Percentiles rank a stretch among this genome's conserved stretches.
These are phyloP conservation scores for Dioscorea zingiberensis DNA, from an alignment of 106 monocot species.

Conservation along the genomic window DNA sequence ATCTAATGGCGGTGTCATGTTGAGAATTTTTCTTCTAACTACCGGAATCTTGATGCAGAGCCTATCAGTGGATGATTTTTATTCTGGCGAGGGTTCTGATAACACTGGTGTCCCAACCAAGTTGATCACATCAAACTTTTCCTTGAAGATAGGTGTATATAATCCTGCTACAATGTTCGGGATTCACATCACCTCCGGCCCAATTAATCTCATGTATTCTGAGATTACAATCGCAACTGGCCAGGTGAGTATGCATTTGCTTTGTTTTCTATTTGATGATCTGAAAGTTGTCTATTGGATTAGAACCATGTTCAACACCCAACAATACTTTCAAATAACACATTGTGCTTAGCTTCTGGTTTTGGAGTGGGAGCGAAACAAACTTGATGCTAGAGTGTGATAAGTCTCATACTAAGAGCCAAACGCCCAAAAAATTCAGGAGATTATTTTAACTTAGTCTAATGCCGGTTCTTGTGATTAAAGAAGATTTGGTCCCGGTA, in stretches of 20 bases:
- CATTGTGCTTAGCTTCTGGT: too few species aligned
- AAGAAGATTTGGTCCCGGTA: too few species aligned
- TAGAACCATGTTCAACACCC: neutral
- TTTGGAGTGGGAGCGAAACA: too few species aligned
- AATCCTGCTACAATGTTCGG: slow-evolving; percentile 89
- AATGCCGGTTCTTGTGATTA: too few species aligned
- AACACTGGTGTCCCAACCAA: slow-evolving; percentile 84
- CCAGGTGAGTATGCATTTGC: slow-evolving; percentile 30
- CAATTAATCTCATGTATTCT: slow-evolving; percentile 59
- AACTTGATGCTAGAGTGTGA: too few species aligned
- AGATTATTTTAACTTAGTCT: too few species aligned
- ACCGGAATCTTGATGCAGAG: slow-evolving; percentile 39
- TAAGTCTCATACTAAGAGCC: too few species aligned
- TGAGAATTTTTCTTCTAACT: neutral
- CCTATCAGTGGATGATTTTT: slow-evolving; percentile 58
- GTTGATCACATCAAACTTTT: slow-evolving; percentile 76
- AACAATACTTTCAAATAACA: neutral
- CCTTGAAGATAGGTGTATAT: slow-evolving; percentile 63
- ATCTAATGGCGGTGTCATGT: too few species aligned
- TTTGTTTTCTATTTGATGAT: neutral
- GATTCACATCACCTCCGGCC: slow-evolving; percentile 72
- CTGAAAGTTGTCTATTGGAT: neutral
- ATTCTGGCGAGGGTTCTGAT: slow-evolving; percentile 80
- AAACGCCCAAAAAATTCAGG: too few species aligned
- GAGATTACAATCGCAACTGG: slow-evolving; percentile 76